Evolutionary conservation across 2,329 filamentous ascomycete species (phyloP), one percentile per base, ranked within the genome.

Genomic region (Dothistroma septosporum): DNA sequence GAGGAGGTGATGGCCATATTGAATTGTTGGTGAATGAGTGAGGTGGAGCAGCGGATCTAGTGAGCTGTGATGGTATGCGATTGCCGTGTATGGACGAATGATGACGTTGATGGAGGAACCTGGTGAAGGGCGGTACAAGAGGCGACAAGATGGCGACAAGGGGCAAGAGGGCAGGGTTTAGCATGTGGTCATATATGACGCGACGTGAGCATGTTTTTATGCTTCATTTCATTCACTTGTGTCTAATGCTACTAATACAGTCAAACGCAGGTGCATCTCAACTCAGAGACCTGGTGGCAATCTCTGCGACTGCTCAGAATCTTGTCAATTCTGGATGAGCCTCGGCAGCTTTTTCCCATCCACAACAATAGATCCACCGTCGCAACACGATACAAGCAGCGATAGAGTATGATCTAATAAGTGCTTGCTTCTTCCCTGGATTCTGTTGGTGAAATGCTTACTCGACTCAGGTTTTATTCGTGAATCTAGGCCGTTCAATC

Each of bases 401-500:
- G 6, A 6, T 3, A 28, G 24, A 28, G 24, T 2, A 28, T 28
- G 24, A 28, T 28, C 24, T 6, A 28, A 28, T 6, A 28, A 28
- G 6, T 28, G 24, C 24, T 28, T 28, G 2, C 24, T 28, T 28
- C 24, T 28, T 28, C 2, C 24, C 24, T 28, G 3, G 24, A 28
- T 28, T 6, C 24, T 28, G 24, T 28, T 28, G 24, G 24, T 28
- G 24, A 28, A 28, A 6, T 28, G 24, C 24, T 28, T 28, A 28
- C 24, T 28, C 24, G 24, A 28, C 24, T 28, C 6, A 2, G 6
- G 24, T 3, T 28, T 6, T 28, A 2, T 28, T 28, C 24, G 24
- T 28, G 2, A 6, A 2, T 6, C 24, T 3, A 28, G 2, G 24
- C 10, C n/a, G 41, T 31, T 46, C 32, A 66, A 31, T 66, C 64